Conservation (phyloP, 2,329 filamentous ascomycete genomes). For the Penicillium oxalicum region DNA sequence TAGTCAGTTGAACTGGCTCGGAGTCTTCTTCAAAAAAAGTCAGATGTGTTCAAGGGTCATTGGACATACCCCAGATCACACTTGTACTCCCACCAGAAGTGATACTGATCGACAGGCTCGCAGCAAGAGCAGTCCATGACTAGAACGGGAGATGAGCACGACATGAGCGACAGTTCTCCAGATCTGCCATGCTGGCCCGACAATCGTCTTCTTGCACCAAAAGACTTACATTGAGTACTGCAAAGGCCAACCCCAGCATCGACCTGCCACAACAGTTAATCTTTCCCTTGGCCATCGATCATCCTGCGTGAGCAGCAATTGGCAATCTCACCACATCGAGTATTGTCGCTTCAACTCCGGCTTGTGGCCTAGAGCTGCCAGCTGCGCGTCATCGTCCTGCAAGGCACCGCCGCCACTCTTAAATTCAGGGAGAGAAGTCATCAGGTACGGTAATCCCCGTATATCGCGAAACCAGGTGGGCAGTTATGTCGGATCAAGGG, state of each 20-base stretch:
- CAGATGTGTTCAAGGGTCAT: too few relatives aligned
- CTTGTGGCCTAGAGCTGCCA: constrained; percentile 46
- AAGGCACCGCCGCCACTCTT: constrained; percentile 12
- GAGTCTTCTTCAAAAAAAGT: too few relatives aligned
- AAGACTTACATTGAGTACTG: constrained; percentile 48
- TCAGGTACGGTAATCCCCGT: background rate
- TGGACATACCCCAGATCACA: constrained; percentile 61
- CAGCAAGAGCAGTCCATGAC: constrained; percentile 56
- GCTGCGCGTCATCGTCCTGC: constrained; percentile 19
- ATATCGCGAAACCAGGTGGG: too few relatives aligned
- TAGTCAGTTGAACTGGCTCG: background rate
- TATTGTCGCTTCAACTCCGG: constrained; percentile 54
- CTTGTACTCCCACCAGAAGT: constrained; percentile 66
- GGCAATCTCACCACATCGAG: constrained; percentile 40
- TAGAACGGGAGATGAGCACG: constrained; percentile 2
- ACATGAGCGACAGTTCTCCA: constrained; percentile 2
- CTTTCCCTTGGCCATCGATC: too few relatives aligned
- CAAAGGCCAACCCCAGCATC: constrained; percentile 57
- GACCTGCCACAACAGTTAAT: constrained; percentile 25
- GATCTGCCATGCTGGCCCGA: background rate
- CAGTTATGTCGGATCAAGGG: too few relatives aligned
- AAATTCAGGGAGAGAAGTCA: constrained; percentile 5
- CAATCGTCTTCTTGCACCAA: too few relatives aligned
- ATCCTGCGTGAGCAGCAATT: too few relatives aligned
- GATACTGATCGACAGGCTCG: constrained; percentile 55